Conservation (phyloP, 208 protist species). For the Naegleria lovaniensis region DNA sequence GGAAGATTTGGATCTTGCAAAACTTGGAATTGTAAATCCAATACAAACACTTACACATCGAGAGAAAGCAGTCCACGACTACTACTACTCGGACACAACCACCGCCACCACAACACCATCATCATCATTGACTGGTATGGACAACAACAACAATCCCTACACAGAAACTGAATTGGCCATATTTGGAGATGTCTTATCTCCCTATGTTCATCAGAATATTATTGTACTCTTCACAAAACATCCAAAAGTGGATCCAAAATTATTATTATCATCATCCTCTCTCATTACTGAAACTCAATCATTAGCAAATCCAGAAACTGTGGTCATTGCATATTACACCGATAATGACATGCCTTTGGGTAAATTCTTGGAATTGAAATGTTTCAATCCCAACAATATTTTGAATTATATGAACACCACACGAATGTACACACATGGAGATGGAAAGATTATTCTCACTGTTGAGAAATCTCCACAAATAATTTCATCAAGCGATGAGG, state of each 20-base stretch:
- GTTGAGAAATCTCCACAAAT: neutral
- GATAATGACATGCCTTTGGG: slow-evolving; percentile 24
- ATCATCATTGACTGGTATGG: too few species aligned
- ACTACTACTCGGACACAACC: neutral
- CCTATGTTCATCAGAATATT: slow-evolving; percentile 13
- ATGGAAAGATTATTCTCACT: neutral
- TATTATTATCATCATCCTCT: too few species aligned
- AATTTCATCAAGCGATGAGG: neutral
- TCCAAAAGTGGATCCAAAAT: neutral
- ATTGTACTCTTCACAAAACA: slow-evolving; percentile 15
- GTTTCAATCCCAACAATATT: neutral
- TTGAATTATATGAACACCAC: neutral
- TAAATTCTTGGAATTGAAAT: neutral
- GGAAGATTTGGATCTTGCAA: too few species aligned
- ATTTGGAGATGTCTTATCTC: neutral
- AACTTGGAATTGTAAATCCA: neutral
- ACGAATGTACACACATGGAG: neutral
- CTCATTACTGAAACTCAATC: neutral
- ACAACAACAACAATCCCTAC: neutral
- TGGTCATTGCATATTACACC: slow-evolving; percentile 20
- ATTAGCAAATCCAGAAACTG: neutral
- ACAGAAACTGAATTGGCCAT: neutral
- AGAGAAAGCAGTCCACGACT: neutral
- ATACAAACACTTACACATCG: too few species aligned
- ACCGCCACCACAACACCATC: too few species aligned